These are phyloP conservation scores for Fusarium citri DNA, from an alignment of 2,329 filamentous ascomycete species.

Conservation along the genomic window DNA sequence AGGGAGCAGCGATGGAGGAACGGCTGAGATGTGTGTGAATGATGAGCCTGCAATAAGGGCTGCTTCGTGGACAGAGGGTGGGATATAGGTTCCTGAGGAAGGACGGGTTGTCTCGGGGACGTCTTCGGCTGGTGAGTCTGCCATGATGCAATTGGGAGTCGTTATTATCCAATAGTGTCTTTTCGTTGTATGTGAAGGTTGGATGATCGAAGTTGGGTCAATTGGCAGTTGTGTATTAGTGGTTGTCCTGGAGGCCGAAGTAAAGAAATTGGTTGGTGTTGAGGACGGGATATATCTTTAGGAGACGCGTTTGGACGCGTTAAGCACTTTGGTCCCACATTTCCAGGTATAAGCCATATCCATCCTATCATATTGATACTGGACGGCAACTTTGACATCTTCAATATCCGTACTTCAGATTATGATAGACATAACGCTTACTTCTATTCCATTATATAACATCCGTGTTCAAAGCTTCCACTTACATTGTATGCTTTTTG, in stretches of 20 bases:
- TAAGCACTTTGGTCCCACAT: constrained; percentile 29
- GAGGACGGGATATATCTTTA: not conserved
- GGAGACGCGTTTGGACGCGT: constrained; percentile 40
- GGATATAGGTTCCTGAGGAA: constrained; percentile 63
- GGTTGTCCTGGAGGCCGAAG: constrained; percentile 2
- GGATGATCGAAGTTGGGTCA: not conserved
- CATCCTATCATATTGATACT: not conserved
- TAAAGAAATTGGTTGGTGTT: not conserved
- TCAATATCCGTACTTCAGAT: not conserved
- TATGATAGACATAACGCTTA: not conserved
- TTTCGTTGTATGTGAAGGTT: not conserved
- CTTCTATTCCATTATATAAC: not conserved
- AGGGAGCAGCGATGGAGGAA: constrained; percentile 70
- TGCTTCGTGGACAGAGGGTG: constrained; percentile 73
- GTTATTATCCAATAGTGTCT: not conserved
- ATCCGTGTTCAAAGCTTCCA: not conserved
- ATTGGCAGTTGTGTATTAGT: not conserved
- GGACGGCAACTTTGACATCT: not conserved
- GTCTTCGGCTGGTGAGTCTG: constrained; percentile 55
- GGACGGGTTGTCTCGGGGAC: constrained; percentile 29
- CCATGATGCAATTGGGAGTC: constrained; percentile 47
- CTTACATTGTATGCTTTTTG: not conserved
- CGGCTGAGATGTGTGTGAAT: constrained; percentile 77
- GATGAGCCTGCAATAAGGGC: constrained; percentile 72
- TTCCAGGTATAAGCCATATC: not conserved